Evolutionary conservation across 768 basidiomycete species (phyloP), one percentile per base, ranked within the genome.

Genomic region (Coprinellus micaceus): DNA sequence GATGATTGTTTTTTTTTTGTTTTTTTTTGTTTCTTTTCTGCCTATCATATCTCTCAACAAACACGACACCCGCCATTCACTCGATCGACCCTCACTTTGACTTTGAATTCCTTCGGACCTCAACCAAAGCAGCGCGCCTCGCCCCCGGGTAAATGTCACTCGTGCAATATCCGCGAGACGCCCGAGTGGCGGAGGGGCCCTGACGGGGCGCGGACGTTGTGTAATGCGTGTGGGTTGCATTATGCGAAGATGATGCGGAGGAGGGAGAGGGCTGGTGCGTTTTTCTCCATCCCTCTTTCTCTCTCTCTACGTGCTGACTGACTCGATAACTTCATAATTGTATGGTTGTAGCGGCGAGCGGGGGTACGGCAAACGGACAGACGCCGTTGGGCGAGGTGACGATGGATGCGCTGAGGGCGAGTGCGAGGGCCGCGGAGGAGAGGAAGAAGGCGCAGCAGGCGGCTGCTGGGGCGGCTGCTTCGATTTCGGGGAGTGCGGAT

Each of bases 131-230:
- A 92, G 90, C 84, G 90, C 62, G 88, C 90, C 43, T 89, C 86
- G 36, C 90, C 90, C 17, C 90, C 90, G 4, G 89, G 89, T 10
- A 90, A 91, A 66, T 92, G 90, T 64, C 88, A 91, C 70, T 91
- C 90, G 29, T 92, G 90, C 67, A 89, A 90, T 71, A 91, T 91
- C 54, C 78, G 86, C 57, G 90, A 92, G 67, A 92, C 90, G 3
- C 90, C 90, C n/a, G 90, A 92, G 68, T 92, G 90, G 90, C 72
- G 90, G 52, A 81, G 89, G 24, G 90, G 90, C 15, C 90, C 90
- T 2, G 90, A 91, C 64, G 90, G 90, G 3, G 89, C 90, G 24
- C 74, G 90, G 64, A 92, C 90, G 7, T 67, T 92, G 63, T 92
- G 90, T 66, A 92, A 91, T 67, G 90, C 90, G 41, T 92, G 90